Conservation (phyloP, 2,329 filamentous ascomycete species). For the Akanthomyces dipterigenus region DNA sequence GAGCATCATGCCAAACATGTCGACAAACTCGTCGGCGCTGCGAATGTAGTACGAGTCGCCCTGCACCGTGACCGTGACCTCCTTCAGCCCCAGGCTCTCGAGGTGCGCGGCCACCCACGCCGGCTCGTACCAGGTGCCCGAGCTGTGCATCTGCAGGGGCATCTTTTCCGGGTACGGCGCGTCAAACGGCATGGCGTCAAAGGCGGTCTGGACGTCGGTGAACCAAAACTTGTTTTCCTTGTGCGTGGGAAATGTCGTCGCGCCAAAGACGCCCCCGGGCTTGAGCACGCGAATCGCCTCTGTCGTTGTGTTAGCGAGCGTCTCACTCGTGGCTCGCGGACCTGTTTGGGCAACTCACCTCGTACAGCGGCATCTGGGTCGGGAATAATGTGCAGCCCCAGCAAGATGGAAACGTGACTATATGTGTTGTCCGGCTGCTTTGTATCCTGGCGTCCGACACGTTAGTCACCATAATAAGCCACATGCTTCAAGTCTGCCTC, state of each 20-base stretch:
- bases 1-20: constrained; percentile 31
- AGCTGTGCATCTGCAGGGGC: constrained; percentile 33
- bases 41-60: constrained; percentile 24
- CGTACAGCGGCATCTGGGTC: constrained; percentile 27
- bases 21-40: constrained; percentile 29
- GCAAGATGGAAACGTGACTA: constrained; percentile 39
- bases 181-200: constrained; percentile 33
- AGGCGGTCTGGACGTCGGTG: constrained; percentile 31
- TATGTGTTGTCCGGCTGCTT: constrained; percentile 31
- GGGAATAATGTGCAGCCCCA: constrained; percentile 41
- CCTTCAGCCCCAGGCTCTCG: constrained; percentile 27
- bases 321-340: background rate
- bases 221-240: constrained; percentile 29
- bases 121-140: constrained; percentile 33
- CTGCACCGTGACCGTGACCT: constrained; percentile 29
- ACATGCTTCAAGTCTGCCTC: constrained; percentile 6
- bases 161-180: constrained; percentile 28
- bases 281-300: constrained; percentile 34
- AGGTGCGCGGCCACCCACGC: constrained; percentile 33
- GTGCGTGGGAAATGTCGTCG: constrained; percentile 29
- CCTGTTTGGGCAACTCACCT: constrained; percentile 18
- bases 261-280: constrained; percentile 31
- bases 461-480: background rate
- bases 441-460: constrained; percentile 27
- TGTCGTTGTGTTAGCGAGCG: constrained; percentile 9